phyloP scores from a whole-genome alignment of 495 filamentous ascomycete species.

The Xylaria venustula region DNA sequence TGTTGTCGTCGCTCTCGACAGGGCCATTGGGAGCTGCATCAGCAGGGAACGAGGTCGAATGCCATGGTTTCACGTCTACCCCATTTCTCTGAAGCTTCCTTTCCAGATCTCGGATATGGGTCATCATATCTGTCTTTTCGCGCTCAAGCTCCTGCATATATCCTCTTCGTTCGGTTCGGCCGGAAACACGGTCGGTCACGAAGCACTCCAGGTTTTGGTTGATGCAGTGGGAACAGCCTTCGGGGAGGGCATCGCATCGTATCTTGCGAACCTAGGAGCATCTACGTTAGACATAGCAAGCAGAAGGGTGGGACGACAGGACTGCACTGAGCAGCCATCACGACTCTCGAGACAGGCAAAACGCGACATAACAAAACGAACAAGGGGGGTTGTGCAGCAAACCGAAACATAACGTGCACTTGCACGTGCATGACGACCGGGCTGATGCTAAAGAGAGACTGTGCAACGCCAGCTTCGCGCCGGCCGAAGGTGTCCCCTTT shows the following conservation, averaged over 20 bases:
- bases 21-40: slow-evolving; percentile 28
- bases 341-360: neutral
- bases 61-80: slow-evolving; percentile 39
- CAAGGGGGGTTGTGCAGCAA: neutral
- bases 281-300: slow-evolving; percentile 18
- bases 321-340: neutral
- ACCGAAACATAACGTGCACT: slow-evolving; percentile 7
- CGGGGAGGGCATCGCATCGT: slow-evolving; percentile 69
- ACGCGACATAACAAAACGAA: neutral
- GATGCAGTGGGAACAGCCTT: slow-evolving; percentile 74
- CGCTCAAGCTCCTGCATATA: slow-evolving; percentile 64
- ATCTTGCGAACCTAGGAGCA: slow-evolving; percentile 72
- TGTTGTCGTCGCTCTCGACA: slow-evolving; percentile 28
- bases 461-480: neutral
- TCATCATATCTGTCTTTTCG: slow-evolving; percentile 54
- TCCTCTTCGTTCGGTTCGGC: slow-evolving; percentile 73
- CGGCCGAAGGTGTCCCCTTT: neutral
- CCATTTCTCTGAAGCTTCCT: slow-evolving; percentile 40
- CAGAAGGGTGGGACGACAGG: neutral
- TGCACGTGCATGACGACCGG: neutral
- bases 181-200: slow-evolving; percentile 86
- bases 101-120: slow-evolving; percentile 50
- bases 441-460: neutral
- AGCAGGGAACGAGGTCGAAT: slow-evolving; percentile 27
- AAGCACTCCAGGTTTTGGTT: slow-evolving; percentile 69